Percentiles rank a stretch among this genome's conserved stretches.
phyloP scores from a whole-genome alignment of 495 filamentous ascomycete genomes.

The Pyrenopolyporus hunteri region DNA sequence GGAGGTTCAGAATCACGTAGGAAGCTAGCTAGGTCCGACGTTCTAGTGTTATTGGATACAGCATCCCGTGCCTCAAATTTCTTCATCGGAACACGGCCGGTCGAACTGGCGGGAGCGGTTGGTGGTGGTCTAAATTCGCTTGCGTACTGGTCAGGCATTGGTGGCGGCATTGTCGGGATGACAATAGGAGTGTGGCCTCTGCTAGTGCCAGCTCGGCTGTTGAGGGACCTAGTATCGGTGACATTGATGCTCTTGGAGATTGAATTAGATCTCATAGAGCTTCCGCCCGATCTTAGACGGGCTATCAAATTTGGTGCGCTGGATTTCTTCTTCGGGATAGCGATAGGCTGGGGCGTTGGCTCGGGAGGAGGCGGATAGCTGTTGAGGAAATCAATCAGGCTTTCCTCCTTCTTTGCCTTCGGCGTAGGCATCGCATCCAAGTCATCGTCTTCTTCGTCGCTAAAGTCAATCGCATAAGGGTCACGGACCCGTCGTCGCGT shows the following conservation, averaged over 20 bases:
- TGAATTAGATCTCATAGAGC: constrained; percentile 45
- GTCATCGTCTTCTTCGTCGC: constrained; percentile 77
- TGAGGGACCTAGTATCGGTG: constrained; percentile 42
- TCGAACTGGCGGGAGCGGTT: constrained; percentile 21
- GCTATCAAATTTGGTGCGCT: constrained; percentile 67
- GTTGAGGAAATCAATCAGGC: constrained; percentile 85
- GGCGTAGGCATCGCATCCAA: constrained; percentile 43
- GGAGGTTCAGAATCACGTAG: constrained; percentile 79
- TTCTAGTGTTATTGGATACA: constrained; percentile 50
- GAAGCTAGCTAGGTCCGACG: constrained; percentile 80
- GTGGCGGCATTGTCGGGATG: constrained; percentile 45
- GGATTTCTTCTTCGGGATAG: constrained; percentile 63
- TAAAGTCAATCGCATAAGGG: constrained; percentile 88
- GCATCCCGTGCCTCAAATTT: constrained; percentile 60
- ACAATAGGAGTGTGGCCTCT: constrained; percentile 56
- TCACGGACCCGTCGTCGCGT: constrained; percentile 82
- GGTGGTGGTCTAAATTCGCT: constrained; percentile 30
- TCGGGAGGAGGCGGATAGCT: constrained; percentile 76
- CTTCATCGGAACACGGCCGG: constrained; percentile 55
- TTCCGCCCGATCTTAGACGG: constrained; percentile 54
- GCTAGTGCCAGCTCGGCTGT: constrained; percentile 43
- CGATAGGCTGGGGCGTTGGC: constrained; percentile 51
- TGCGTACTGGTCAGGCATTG: constrained; percentile 39
- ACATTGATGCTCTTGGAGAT: constrained; percentile 39
- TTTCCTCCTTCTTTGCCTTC: constrained; percentile 64